A percentile compares a stretch with the other conserved stretches of the same genome.
These are phyloP conservation scores for Byssothecium circinans DNA, from an alignment of 2,329 filamentous ascomycete species.

Conservation along the genomic window DNA sequence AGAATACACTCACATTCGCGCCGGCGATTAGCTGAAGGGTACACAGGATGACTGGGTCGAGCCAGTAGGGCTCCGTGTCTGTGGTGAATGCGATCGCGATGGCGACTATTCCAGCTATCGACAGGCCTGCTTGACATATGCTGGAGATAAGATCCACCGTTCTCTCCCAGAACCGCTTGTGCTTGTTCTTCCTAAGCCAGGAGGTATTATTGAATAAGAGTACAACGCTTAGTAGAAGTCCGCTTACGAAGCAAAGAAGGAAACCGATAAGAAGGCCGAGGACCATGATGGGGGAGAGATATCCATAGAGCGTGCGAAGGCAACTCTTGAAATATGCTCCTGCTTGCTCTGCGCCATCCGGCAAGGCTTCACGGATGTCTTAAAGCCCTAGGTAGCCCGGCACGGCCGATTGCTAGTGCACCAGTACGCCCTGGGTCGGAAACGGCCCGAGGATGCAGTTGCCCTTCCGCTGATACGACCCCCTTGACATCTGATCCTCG, in stretches of 20 bases:
- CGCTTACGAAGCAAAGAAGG: slow-evolving; percentile 7
- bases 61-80: slow-evolving; percentile 5
- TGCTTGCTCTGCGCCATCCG: too few relatives aligned
- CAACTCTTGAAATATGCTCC: too few relatives aligned
- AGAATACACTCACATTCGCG: background rate
- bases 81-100: slow-evolving; percentile 5
- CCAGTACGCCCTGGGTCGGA: too few relatives aligned
- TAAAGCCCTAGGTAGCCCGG: too few relatives aligned
- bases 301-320: too few relatives aligned
- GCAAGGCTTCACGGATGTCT: too few relatives aligned
- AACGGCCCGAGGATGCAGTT: too few relatives aligned
- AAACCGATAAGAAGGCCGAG: slow-evolving; percentile 9
- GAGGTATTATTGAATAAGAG: slow-evolving; percentile 11
- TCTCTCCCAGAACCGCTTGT: slow-evolving; percentile 4
- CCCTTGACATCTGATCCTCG: too few relatives aligned
- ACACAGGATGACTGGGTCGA: slow-evolving; percentile 8
- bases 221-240: slow-evolving; percentile 11
- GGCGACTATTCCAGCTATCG: slow-evolving; percentile 8
- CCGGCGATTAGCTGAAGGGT: slow-evolving; percentile 7
- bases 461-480: too few relatives aligned
- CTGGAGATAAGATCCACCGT: slow-evolving; percentile 3
- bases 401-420: too few relatives aligned
- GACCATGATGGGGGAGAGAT: background rate
- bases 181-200: slow-evolving; percentile 5
- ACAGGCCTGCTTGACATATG: slow-evolving; percentile 6